These are phyloP conservation scores for Colletotrichum sidae DNA, from an alignment of 2,329 filamentous ascomycete species.

Conservation along the genomic window DNA sequence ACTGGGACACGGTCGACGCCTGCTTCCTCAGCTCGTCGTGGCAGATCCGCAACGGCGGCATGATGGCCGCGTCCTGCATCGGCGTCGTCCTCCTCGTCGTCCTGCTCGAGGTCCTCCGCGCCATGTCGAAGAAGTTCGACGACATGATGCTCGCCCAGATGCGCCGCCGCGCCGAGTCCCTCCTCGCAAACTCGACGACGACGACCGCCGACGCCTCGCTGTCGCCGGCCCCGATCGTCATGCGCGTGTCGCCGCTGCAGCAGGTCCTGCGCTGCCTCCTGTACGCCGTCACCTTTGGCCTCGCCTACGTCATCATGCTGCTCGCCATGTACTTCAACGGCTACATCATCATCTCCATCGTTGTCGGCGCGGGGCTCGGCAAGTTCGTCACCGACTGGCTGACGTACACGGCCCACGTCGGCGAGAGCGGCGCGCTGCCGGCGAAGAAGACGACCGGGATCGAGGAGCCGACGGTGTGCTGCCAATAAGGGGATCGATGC, in stretches of 20 bases:
- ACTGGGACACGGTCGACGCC: conserved; percentile 28
- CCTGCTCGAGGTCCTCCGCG: conserved; percentile 11
- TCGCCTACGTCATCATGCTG: conserved; percentile 28
- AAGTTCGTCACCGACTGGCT: conserved; percentile 65
- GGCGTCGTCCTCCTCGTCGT: conserved; percentile 23
- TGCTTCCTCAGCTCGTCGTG: conserved; percentile 25
- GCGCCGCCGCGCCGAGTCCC: neutral
- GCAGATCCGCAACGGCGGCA: conserved; percentile 25
- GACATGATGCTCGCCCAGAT: conserved; percentile 6
- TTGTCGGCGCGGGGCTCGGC: conserved; percentile 59
- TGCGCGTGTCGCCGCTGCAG: conserved; percentile 19
- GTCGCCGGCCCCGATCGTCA: neutral
- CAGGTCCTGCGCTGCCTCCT: conserved; percentile 8
- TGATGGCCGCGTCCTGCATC: conserved; percentile 29
- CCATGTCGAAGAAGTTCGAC: conserved; percentile 22
- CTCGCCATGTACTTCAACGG: conserved; percentile 31
- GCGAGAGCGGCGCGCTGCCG: neutral
- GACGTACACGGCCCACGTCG: neutral
- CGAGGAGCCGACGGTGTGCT: conserved; percentile 15
- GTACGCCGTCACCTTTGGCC: conserved; percentile 10
- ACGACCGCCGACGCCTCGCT: neutral
- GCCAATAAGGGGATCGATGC: neutral
- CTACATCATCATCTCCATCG: conserved; percentile 27
- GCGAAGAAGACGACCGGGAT: neutral
- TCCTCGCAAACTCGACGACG: neutral